phyloP scores from a whole-genome alignment of 2,329 filamentous ascomycete species.

The Metarhizium humberi region DNA sequence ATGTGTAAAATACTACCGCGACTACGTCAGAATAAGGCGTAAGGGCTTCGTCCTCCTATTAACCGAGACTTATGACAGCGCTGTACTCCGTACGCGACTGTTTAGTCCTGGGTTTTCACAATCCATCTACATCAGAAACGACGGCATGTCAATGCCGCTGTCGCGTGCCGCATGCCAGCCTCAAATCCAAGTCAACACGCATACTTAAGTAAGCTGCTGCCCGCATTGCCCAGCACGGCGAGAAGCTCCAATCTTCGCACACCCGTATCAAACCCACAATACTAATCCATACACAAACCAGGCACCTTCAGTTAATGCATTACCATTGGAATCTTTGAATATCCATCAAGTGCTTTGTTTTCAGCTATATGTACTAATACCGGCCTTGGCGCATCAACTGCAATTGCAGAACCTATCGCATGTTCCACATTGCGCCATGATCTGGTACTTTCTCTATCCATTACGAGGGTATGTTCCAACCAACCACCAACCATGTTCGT shows the following conservation, averaged over 20 bases:
- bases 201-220: no score
- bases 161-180: not conserved
- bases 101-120: not conserved
- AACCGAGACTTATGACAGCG: not conserved
- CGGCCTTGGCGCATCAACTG: no score
- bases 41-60: not conserved
- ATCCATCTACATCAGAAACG: not conserved
- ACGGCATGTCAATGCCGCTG: not conserved
- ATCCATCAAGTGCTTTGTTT: no score
- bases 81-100: not conserved
- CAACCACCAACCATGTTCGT: not conserved
- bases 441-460: constrained; percentile 9
- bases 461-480: constrained; percentile 4
- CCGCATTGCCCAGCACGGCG: no score
- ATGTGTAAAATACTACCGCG: no score
- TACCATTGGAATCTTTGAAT: no score
- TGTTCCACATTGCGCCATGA: not conserved
- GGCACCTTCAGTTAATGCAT: not conserved
- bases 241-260: not conserved
- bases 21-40: no score
- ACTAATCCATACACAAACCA: not conserved
- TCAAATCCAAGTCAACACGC: not conserved
- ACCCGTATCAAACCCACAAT: not conserved
- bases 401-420: no score
- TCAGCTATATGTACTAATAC: no score